Evolutionary conservation across 305 asterid species (phyloP).

Genomic region (Fraxinus floribunda): DNA sequence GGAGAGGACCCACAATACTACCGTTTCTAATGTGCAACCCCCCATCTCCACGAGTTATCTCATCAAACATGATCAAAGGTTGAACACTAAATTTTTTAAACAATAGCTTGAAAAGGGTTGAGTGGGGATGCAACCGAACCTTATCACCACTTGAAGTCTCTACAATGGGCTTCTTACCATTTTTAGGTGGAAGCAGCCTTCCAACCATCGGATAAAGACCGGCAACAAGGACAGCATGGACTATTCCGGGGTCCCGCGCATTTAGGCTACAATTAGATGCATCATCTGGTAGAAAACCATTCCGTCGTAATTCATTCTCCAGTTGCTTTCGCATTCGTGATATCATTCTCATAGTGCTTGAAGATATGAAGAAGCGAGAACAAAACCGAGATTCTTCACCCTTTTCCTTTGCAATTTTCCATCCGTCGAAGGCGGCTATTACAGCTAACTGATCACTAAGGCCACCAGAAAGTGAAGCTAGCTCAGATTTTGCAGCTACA

Average conservation of each 20-base stretch:
- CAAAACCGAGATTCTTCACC: constrained; percentile 73
- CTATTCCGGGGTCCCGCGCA: constrained; percentile 73
- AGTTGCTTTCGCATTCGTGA: constrained; percentile 74
- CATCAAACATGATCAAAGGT: constrained; percentile 71
- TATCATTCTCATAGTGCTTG: constrained; percentile 69
- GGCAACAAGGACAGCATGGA: constrained; percentile 70
- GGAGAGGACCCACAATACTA: constrained; percentile 69
- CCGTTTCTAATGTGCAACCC: constrained; percentile 72
- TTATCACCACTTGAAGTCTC: constrained; percentile 73
- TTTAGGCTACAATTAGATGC: constrained; percentile 61
- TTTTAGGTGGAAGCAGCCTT: constrained; percentile 53
- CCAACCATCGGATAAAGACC: constrained; percentile 93
- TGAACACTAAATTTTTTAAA: constrained; percentile 27
- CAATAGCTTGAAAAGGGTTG: constrained; percentile 51
- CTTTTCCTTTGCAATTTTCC: constrained; percentile 63
- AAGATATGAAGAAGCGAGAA: constrained; percentile 59
- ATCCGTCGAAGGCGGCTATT: constrained; percentile 85
- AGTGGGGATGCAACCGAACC: constrained; percentile 73
- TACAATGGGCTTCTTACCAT: constrained; percentile 45
- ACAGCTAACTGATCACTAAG: constrained; percentile 84
- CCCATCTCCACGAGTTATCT: constrained; percentile 88
- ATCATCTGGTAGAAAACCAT: constrained; percentile 64
- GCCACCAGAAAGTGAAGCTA: constrained; percentile 82
- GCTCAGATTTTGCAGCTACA: constrained; percentile 61
- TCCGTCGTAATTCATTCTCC: constrained; percentile 51